Evolutionary conservation across 805 yeast species (phyloP), one percentile per base, ranked within the genome.

Genomic region (Candida boidinii): DNA sequence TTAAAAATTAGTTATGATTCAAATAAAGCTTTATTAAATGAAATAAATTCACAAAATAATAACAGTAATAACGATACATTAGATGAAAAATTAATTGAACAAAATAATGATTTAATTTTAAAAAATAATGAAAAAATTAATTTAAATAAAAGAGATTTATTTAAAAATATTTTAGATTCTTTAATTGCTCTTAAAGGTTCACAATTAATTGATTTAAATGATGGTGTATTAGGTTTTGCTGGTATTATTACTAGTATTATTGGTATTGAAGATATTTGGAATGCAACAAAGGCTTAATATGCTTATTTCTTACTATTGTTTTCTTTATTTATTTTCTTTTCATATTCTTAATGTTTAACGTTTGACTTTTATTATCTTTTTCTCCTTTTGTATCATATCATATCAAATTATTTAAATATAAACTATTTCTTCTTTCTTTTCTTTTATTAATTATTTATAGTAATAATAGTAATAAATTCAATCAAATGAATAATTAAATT

Each of bases 231-330:
- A 31, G 96, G 94, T 23, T 60, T 78, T 37, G 86, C 92, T 24
- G 97, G 97, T 52, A 69, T 81, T 17, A 60, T 83, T 38, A 86
- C 96, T 21, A 80, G 95, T 25, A 38, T 76, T 30, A 64, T 86
- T 57, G 95, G 95, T 28, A 63, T 86, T 33, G 73, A 70, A 51
- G 87, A 81, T 46, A 51, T 77, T 44, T 79, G 94, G 94, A 60
- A 53, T 23, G 54, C 68, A 29, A 67, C 72, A 5, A 53, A 53
- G 26, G 30, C 33, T 14, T 32, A 30, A 18, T n/a, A n/a, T n/a
- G n/a, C n/a, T n/a, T n/a, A n/a, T n/a, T 28, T 16, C 13, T 28
- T 16, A 16, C 12, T 22, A 22, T n/a, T 22, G 24, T 22, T 22
- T 10, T 10, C 24, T n/a, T 10, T 22, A 10, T 22, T 10, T 22